Percentiles rank a stretch among this genome's conserved stretches.
Conservation (phyloP, 1,284 basidiomycete species). For the Ganoderma lucidum region DNA sequence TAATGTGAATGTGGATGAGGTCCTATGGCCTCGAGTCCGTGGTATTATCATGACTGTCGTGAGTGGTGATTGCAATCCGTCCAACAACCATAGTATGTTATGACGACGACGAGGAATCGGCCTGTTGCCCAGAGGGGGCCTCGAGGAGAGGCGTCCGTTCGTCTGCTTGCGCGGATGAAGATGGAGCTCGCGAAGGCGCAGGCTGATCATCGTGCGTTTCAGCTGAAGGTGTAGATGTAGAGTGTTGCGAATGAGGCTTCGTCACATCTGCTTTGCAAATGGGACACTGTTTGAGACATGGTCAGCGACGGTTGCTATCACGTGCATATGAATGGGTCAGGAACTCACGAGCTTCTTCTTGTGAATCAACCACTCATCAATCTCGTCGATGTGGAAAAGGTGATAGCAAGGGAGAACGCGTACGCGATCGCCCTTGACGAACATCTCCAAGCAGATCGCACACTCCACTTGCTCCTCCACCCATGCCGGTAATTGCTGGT, state of each 20-base stretch:
- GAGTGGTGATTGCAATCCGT: constrained; percentile 1
- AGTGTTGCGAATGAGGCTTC: constrained; percentile 51
- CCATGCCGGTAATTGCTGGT: constrained; percentile 62
- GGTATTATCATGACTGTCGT: constrained; percentile 33
- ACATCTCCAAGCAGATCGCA: constrained; percentile 89
- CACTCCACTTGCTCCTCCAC: constrained; percentile 82
- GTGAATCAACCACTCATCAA: constrained; percentile 90
- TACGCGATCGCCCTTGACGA: constrained; percentile 85
- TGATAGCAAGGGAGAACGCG: constrained; percentile 92
- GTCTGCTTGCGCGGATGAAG: constrained; percentile 19
- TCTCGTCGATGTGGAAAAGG: constrained; percentile 86
- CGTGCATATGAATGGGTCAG: constrained; percentile 15
- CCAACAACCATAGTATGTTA: constrained; percentile 9
- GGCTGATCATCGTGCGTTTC: constrained; percentile 15
- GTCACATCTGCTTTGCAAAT: constrained; percentile 91
- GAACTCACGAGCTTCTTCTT: constrained; percentile 84
- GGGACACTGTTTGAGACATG: constrained; percentile 68
- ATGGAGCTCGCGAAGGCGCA: constrained; percentile 17
- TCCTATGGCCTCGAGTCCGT: constrained; percentile 15
- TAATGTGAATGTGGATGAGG: constrained; percentile 14
- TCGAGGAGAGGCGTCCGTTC: constrained; percentile 36
- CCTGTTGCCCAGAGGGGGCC: constrained; percentile 12
- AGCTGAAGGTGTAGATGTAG: constrained; percentile 24
- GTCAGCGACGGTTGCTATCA: constrained; percentile 1
- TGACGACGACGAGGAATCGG: constrained; percentile 14